phyloP scores from a whole-genome alignment of 306 rosid species.

The Vigna trinervia region DNA sequence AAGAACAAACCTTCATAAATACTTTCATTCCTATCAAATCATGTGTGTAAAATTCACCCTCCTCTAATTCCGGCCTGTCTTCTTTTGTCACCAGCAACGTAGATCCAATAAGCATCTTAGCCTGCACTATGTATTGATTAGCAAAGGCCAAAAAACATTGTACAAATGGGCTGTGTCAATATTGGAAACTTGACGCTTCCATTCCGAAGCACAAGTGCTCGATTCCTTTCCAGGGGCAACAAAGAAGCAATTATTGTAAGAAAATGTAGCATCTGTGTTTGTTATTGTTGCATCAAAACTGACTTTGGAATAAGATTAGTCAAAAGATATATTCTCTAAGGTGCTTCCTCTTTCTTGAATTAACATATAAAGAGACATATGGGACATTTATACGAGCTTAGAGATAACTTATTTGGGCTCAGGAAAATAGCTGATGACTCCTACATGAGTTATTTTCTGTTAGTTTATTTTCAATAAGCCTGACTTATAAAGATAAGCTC shows the following conservation, averaged over 20 bases:
- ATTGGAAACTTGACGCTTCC: constrained; percentile 15
- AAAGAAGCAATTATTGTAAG: constrained; percentile 1
- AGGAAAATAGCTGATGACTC: not conserved
- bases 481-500: not conserved
- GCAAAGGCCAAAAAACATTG: constrained; percentile 38
- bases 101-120: constrained; percentile 85
- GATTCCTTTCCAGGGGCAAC: not conserved
- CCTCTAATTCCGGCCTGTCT: constrained; percentile 84
- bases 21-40: constrained; percentile 96
- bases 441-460: not conserved
- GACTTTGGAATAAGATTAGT: constrained; percentile 17
- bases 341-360: constrained; percentile 20
- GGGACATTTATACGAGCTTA: not conserved
- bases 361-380: not conserved
- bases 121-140: constrained; percentile 59
- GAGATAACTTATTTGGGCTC: not conserved
- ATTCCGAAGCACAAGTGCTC: constrained; percentile 1
- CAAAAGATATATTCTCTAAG: constrained; percentile 10
- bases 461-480: not conserved
- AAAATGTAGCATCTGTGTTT: not conserved
- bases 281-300: constrained; percentile 24
- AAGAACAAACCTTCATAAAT: constrained; percentile 70
- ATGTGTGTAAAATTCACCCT: constrained; percentile 84
- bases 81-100: constrained; percentile 84
- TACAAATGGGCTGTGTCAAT: constrained; percentile 10